These are phyloP conservation scores for Eucalyptus caleyi DNA, from an alignment of 345 rosid genomes.

Conservation along the genomic window DNA sequence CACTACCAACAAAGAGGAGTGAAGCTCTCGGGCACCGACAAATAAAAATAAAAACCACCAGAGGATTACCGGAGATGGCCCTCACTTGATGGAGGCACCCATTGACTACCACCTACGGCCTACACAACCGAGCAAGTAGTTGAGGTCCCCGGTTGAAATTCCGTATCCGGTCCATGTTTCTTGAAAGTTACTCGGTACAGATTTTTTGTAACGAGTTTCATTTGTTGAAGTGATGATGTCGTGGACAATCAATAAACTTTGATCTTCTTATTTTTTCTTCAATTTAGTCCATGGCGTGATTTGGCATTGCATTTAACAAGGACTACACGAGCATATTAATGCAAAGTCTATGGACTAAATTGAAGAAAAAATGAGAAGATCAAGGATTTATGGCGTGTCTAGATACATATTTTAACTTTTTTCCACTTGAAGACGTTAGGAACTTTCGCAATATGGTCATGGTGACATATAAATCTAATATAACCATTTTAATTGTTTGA, in stretches of 20 bases:
- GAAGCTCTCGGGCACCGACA: fast-evolving
- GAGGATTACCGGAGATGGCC: too few relatives aligned
- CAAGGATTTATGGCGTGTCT: neutral
- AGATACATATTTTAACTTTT: neutral
- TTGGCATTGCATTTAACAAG: neutral
- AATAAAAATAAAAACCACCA: too few relatives aligned
- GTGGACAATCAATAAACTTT: neutral
- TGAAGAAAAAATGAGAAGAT: neutral
- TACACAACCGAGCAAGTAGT: too few relatives aligned
- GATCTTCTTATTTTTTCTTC: neutral
- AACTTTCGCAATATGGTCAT: neutral
- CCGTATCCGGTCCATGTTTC: neutral
- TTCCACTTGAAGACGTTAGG: neutral
- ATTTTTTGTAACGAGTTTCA: neutral
- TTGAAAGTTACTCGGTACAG: neutral
- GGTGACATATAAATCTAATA: neutral
- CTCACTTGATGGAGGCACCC: too few relatives aligned
- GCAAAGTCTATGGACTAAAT: neutral
- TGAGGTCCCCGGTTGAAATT: neutral
- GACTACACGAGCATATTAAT: neutral
- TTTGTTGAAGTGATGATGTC: neutral
- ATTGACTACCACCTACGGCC: too few relatives aligned
- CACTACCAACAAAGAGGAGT: too few relatives aligned
- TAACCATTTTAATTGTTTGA: neutral
- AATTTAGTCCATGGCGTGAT: neutral